Evolutionary conservation across 1,139 yeast species (phyloP), one percentile per base, ranked within the genome.

Genomic region (Suhomyces maxii): DNA sequence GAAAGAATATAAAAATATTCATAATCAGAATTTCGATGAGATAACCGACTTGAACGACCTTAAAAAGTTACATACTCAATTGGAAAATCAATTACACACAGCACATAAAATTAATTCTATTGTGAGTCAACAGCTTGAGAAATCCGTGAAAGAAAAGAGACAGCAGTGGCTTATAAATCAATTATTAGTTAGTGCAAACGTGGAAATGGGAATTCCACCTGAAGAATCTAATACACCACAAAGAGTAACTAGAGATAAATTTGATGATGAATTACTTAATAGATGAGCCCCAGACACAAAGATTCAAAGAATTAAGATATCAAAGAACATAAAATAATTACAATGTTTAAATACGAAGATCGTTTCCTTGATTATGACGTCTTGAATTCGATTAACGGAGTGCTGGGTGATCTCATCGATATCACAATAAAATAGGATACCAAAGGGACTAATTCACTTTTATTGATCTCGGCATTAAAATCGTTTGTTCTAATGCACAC

Each of bases 161-260:
- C 65, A 66, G 40, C 63, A 76, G 37, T 82, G 88, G 85, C 53
- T 74, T 6, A 72, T 74, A 26, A 86, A 82, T 53, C 91, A 87
- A 58, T 54, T 71, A 30, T 60, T 85, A 25, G 56, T 86, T 37
- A 86, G 84, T 57, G 75, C 73, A 31, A 71, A 81, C 50, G 57
- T 77, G 26, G 56, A 62, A 41, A 51, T 71, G 13, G 76, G 76
- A 5, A 61, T 74, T 14, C 77, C 76, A 2, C 61, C 62, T 1
- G 57, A 54, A 31, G 59, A 53, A 6, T 47, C 52, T 7, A 50
- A 48, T 31, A 51, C 47, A 10, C 53, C 59, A 25, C 64, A 58
- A 39, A 55, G 66, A 38, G 68, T 65, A 2, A 51, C 47, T 32
- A 56, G 56, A 38, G 77, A 71, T 54, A 59, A 60, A 38, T 53